Evolutionary conservation across 768 basidiomycete species (phyloP).

Genomic region (Mycena maculata): DNA sequence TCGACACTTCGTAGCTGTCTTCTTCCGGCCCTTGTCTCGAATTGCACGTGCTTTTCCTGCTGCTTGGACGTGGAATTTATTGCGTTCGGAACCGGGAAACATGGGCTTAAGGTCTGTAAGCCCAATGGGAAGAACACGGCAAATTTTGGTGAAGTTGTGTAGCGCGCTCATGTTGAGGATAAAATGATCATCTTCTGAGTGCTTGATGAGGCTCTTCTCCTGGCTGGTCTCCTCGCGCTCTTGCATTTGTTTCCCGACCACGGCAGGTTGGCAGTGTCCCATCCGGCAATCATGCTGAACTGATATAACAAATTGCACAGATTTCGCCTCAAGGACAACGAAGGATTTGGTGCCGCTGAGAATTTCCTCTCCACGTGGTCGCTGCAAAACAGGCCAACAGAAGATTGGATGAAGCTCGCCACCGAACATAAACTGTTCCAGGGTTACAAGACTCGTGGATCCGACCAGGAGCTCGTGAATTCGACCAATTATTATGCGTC

Average conservation of each 20-base stretch:
- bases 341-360: background rate
- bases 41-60: too few relatives aligned
- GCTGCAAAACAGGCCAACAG: conserved; percentile 11
- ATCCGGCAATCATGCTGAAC: conserved; percentile 19
- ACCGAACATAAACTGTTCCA: conserved; percentile 2
- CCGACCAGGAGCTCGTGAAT: background rate
- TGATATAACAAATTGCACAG: conserved; percentile 4
- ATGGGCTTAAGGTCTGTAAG: too few relatives aligned
- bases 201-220: conserved; percentile 6
- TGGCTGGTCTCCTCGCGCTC: conserved; percentile 7
- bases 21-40: too few relatives aligned
- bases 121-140: too few relatives aligned
- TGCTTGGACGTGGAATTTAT: too few relatives aligned
- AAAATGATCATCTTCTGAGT: conserved; percentile 15
- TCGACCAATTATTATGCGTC: background rate
- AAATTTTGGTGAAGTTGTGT: too few relatives aligned
- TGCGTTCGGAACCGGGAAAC: too few relatives aligned
- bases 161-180: conserved; percentile 13
- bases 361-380: conserved; percentile 3
- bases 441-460: background rate
- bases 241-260: background rate
- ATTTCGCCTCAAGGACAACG: background rate
- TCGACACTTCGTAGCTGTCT: too few relatives aligned
- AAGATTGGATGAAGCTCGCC: background rate
- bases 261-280: conserved; percentile 12